phyloP scores from a whole-genome alignment of 2,329 filamentous ascomycete genomes.

The Nemania sp. region DNA sequence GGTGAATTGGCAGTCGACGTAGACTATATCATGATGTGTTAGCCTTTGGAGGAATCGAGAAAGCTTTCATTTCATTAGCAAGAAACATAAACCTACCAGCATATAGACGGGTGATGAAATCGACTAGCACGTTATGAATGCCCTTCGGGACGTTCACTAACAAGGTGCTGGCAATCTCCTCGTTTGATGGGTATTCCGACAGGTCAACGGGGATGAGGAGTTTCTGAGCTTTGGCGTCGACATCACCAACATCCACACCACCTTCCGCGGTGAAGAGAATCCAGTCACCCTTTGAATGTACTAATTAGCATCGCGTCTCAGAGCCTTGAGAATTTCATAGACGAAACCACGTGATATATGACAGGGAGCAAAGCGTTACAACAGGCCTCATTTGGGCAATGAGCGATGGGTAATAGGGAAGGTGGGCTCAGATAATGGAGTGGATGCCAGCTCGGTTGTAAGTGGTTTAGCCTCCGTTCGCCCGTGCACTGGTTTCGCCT shows the following conservation, averaged over 20 bases:
- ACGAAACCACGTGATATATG: slow-evolving; percentile 21
- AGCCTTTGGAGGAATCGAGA: not conserved
- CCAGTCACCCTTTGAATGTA: slow-evolving; percentile 76
- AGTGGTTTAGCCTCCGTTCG: slow-evolving; percentile 51
- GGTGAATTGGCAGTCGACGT: slow-evolving; percentile 99
- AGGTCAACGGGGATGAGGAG: slow-evolving; percentile 96
- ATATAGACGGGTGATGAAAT: slow-evolving; percentile 98
- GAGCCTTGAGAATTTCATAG: not conserved
- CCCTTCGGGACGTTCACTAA: slow-evolving; percentile 93
- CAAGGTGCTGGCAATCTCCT: slow-evolving; percentile 81
- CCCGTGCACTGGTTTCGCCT: slow-evolving; percentile 39
- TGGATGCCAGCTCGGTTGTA: slow-evolving; percentile 32
- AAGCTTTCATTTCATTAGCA: not conserved
- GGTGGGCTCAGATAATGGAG: slow-evolving; percentile 31
- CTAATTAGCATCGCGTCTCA: slow-evolving; percentile 27
- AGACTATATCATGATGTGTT: slow-evolving; percentile 58
- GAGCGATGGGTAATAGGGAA: too few species aligned
- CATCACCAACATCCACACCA: slow-evolving; percentile 99
- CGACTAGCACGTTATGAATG: slow-evolving; percentile 95
- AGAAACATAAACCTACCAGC: slow-evolving; percentile 48
- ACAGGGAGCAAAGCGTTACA: not conserved
- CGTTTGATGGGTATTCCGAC: slow-evolving; percentile 91
- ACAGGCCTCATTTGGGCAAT: too few species aligned
- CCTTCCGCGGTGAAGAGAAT: slow-evolving; percentile 99
- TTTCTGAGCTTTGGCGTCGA: slow-evolving; percentile 98